A percentile compares a stretch with the other conserved stretches of the same genome.
phyloP scores from a whole-genome alignment of 2,329 filamentous ascomycete genomes.

The Cladophialophora immunda region DNA sequence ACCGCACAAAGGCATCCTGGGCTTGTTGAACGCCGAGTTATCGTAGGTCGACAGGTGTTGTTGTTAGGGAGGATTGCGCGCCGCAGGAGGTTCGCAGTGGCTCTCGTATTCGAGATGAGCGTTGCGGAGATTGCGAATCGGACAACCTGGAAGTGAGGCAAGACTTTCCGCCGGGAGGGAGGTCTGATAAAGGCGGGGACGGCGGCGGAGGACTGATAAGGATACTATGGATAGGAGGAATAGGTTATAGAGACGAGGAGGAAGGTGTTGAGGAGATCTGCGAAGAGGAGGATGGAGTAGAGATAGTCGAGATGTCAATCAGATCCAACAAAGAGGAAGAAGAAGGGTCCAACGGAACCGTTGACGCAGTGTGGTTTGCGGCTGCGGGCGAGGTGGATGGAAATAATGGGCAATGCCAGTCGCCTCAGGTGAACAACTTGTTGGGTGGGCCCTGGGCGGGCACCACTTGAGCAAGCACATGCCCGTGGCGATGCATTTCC shows the following conservation, averaged over 20 bases:
- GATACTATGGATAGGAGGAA: constrained; percentile 7
- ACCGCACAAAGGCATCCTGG: constrained; percentile 66
- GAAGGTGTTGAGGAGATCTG: constrained; percentile 18
- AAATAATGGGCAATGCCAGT: constrained; percentile 7
- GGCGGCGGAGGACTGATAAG: background rate
- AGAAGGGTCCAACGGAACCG: constrained; percentile 20
- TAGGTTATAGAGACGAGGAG: constrained; percentile 5
- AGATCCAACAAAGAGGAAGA: constrained; percentile 18
- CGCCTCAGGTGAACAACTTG: background rate
- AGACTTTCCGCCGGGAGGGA: background rate
- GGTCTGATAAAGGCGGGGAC: background rate
- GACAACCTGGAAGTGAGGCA: background rate
- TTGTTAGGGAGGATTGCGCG: constrained; percentile 2
- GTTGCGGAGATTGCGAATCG: background rate
- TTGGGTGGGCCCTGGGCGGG: background rate
- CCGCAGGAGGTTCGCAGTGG: background rate
- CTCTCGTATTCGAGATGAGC: background rate
- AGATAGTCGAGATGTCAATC: constrained; percentile 19
- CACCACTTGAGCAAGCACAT: background rate
- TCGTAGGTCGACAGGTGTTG: background rate
- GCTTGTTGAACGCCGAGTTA: background rate
- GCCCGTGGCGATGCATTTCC: constrained; percentile 16
- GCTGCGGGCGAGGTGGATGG: background rate
- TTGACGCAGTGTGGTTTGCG: constrained; percentile 18
- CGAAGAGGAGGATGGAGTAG: constrained; percentile 10